Base-by-base conservation (phyloP, 2,329 filamentous ascomycete species). In the Penicillium paneum region DNA sequence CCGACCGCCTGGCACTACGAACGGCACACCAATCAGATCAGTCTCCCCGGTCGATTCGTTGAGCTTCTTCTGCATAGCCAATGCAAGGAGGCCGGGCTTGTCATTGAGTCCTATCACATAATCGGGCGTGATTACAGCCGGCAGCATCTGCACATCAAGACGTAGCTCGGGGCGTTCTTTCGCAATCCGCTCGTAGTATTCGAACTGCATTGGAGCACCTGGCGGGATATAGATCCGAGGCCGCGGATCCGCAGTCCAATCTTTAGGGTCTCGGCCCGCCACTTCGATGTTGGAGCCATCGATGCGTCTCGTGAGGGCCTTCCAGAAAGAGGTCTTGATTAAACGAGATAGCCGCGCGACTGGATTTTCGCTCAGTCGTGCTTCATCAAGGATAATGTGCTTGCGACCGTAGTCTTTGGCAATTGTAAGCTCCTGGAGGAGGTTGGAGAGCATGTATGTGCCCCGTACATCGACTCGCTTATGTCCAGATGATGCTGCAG, bases 391-490 rank as follows among this genome's bases (percentile, higher is more conserved):
- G 50, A 97, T 84, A 65, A 97, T 93, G 68, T 91, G 87, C 74
- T 91, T 91, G 57, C 90, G 87, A 55, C 91, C 91, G 68, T 91
- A 92, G 71, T 95, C 89, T 78, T 96, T 88, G 61, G 94, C 94
- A 63, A 97, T 82, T 1, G 89, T 94, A 62, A 99, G 83, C 76
- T 99, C 94, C 75, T 99, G 94, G 38, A 97, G 81, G 42, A 97
- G 84, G 71, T 97, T 99, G 59, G 93, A 96, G 55, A 99, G 83
- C 88, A 96, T 95, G 74, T 99, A 99, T 31, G 91, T 97, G 66
- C 94, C 94, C 61, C 93, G 89, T 58, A 99, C 84, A 70, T 97
- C 92, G 73, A 93, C 91, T 60, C 86, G 86, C 68, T 92, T 93
- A 77, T 89, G 85, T 39, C 92, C 93, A 63, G 89, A 90, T 34